Evolutionary conservation across 371 early-diverging fungal genomes (phyloP).

Genomic region (Syncephalastrum sp.): DNA sequence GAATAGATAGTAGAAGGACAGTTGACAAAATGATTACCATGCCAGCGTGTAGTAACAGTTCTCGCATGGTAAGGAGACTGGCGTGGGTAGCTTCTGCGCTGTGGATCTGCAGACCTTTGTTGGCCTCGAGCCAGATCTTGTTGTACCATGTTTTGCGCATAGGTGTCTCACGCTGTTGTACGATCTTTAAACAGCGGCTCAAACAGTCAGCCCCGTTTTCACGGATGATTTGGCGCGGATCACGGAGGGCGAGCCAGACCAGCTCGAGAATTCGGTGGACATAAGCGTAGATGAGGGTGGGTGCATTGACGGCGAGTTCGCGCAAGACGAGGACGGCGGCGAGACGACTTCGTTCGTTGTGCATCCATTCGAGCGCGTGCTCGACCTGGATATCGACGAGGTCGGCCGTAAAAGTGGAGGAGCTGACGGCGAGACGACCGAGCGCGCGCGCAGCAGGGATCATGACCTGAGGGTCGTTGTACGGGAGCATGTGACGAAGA

Average conservation of each 20-base stretch:
- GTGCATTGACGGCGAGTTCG: constrained; percentile 81
- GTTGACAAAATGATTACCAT: constrained; percentile 51
- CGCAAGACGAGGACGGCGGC: constrained; percentile 88
- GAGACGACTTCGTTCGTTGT: constrained; percentile 80
- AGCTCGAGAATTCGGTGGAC: constrained; percentile 84
- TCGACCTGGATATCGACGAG: constrained; percentile 88
- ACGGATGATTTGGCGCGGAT: constrained; percentile 77
- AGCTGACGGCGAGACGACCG: constrained; percentile 76
- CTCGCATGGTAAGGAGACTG: constrained; percentile 79
- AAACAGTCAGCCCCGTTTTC: constrained; percentile 90
- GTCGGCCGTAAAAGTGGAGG: constrained; percentile 80
- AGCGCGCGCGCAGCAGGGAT: constrained; percentile 81
- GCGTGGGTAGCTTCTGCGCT: constrained; percentile 89
- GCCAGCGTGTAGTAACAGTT: constrained; percentile 80
- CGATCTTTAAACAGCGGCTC: constrained; percentile 79
- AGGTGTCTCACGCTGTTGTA: constrained; percentile 79
- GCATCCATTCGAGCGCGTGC: constrained; percentile 88
- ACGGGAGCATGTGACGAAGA: constrained; percentile 80
- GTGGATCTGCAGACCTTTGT: constrained; percentile 70
- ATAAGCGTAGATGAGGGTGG: constrained; percentile 84
- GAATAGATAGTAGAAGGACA: too few species aligned
- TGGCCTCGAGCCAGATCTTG: constrained; percentile 85
- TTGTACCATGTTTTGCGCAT: constrained; percentile 71
- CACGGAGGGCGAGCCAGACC: constrained; percentile 87
- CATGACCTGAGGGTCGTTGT: constrained; percentile 82